Conservation (phyloP, 164 flowering plant species). For the Piper betle region DNA sequence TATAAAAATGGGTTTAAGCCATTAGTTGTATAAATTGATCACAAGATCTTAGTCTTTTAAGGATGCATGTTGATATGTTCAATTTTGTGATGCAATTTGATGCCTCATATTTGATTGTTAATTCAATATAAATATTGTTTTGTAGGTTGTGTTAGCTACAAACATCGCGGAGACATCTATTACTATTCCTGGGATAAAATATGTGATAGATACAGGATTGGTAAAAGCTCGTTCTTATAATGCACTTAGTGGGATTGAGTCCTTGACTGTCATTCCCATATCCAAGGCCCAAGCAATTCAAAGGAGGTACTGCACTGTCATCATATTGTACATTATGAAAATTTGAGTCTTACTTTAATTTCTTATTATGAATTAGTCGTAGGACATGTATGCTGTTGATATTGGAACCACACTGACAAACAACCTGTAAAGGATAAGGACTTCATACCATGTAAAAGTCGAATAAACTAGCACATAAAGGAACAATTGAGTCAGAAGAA, state of each 20-base stretch:
- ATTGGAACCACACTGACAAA: too few relatives aligned
- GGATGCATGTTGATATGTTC: too few relatives aligned
- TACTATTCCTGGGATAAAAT: slow-evolving; percentile 91
- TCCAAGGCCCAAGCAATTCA: slow-evolving; percentile 97
- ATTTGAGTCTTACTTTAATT: too few relatives aligned
- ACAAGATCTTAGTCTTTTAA: not conserved
- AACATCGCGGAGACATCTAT: slow-evolving; percentile 97
- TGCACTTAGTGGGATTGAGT: slow-evolving; percentile 67
- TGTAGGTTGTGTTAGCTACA: slow-evolving; percentile 83
- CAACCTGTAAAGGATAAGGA: too few relatives aligned
- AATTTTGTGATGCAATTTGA: too few relatives aligned
- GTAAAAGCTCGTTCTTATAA: slow-evolving; percentile 82
- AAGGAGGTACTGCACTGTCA: slow-evolving; percentile 43
- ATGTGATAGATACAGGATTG: slow-evolving; percentile 91
- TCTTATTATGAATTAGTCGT: too few relatives aligned
- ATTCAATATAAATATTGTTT: not conserved
- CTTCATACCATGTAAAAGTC: too few relatives aligned
- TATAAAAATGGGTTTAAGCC: not conserved
- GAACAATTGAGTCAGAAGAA: too few relatives aligned
- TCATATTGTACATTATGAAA: not conserved
- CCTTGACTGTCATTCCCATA: slow-evolving; percentile 51
- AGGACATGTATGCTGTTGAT: too few relatives aligned
- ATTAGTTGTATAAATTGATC: not conserved
- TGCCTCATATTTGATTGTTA: too few relatives aligned
- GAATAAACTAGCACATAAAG: too few relatives aligned